phyloP scores from a whole-genome alignment of 176 grass and related monocot species.

The Lolium rigidum region DNA sequence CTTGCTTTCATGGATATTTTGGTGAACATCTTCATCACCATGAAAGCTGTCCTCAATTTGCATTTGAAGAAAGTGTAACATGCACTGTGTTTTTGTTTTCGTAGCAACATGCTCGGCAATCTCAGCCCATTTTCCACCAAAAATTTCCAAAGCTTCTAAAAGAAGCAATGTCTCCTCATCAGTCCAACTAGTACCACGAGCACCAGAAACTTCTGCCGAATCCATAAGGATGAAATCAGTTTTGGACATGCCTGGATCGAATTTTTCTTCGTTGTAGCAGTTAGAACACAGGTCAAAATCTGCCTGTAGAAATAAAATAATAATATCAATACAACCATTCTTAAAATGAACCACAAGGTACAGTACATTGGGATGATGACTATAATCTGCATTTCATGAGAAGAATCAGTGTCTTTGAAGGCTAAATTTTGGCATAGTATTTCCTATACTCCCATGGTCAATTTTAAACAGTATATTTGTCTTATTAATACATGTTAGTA shows the following conservation, averaged over 20 bases:
- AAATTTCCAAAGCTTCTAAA: slow-evolving; percentile 97
- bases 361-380: slow-evolving; percentile 12
- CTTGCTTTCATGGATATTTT: slow-evolving; percentile 46
- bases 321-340: slow-evolving; percentile 30
- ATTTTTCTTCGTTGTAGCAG: slow-evolving; percentile 91
- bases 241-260: slow-evolving; percentile 83
- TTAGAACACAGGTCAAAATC: slow-evolving; percentile 98
- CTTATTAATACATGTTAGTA: slow-evolving; percentile 2
- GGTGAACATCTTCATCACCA: slow-evolving; percentile 52
- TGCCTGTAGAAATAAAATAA: slow-evolving; percentile 64
- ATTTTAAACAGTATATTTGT: slow-evolving; percentile 15
- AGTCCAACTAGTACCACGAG: slow-evolving; percentile 94
- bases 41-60: slow-evolving; percentile 92
- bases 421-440: slow-evolving; percentile 16
- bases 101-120: slow-evolving; percentile 99
- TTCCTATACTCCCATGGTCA: neutral
- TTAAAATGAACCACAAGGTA: slow-evolving; percentile 20
- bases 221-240: slow-evolving; percentile 99
- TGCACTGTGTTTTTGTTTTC: slow-evolving; percentile 96
- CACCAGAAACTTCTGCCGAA: slow-evolving; percentile 82
- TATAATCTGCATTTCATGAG: slow-evolving; percentile 20
- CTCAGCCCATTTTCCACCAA: slow-evolving; percentile 97
- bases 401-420: neutral
- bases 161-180: slow-evolving; percentile 97
- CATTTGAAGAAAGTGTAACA: slow-evolving; percentile 99